Percentiles rank a stretch among this genome's conserved stretches.
phyloP scores from a whole-genome alignment of 169 alveolate species.

The Plasmodium gonderi region DNA sequence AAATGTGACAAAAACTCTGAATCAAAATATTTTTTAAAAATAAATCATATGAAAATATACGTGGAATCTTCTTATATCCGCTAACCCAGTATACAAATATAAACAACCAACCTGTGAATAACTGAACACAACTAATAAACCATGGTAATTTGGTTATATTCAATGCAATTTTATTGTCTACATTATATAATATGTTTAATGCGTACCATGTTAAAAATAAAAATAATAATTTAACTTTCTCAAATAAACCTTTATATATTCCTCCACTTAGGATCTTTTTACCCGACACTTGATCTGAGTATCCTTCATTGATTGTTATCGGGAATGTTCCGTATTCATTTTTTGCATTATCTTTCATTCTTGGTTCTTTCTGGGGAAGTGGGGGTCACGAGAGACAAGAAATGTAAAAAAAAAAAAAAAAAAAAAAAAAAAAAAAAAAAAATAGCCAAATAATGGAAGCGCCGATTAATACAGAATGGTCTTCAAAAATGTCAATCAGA shows the following conservation, averaged over 20 bases:
- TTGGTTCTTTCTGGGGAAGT: neutral
- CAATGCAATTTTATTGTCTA: slow-evolving; percentile 84
- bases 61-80: slow-evolving; percentile 75
- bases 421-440: neutral
- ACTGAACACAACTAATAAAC: slow-evolving; percentile 82
- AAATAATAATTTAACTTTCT: neutral
- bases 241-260: neutral
- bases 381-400: neutral
- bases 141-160: slow-evolving; percentile 83
- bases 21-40: slow-evolving; percentile 81
- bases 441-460: neutral
- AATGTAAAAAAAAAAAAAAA: neutral
- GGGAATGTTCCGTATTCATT: slow-evolving; percentile 69
- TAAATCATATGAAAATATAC: slow-evolving; percentile 59
- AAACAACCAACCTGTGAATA: slow-evolving; percentile 83
- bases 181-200: slow-evolving; percentile 82
- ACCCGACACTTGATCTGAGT: slow-evolving; percentile 16
- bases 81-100: slow-evolving; percentile 67
- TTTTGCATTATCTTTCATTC: slow-evolving; percentile 57
- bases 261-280: neutral
- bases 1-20: slow-evolving; percentile 84
- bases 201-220: slow-evolving; percentile 83
- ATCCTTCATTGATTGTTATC: slow-evolving; percentile 57
- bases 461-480: too few relatives aligned
- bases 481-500: too few relatives aligned